Percentiles rank a stretch among this genome's conserved stretches.
Conservation (phyloP, 352 stramenopile species). For the Phytophthora constricta region DNA sequence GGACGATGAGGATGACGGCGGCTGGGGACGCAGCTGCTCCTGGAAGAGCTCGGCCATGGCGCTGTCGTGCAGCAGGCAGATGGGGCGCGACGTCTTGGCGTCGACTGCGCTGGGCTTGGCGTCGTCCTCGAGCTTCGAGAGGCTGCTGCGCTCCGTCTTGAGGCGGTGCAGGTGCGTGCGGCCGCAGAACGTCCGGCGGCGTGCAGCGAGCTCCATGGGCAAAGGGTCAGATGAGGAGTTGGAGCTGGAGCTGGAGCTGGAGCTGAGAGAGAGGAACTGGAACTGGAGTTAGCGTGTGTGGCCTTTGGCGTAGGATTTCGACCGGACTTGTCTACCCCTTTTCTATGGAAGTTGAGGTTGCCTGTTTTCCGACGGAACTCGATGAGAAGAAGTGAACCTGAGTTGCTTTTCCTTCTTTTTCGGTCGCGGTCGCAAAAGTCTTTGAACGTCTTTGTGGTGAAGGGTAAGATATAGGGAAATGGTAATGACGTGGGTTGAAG, state of each 20-base stretch:
- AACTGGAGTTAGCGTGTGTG: slow-evolving; percentile 5
- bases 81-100: slow-evolving; percentile 10
- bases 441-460: no score
- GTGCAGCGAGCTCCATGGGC: slow-evolving; percentile 34
- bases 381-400: background rate
- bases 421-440: slow-evolving; percentile 8
- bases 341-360: background rate
- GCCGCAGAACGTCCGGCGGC: slow-evolving; percentile 37
- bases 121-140: slow-evolving; percentile 35
- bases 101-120: slow-evolving; percentile 5
- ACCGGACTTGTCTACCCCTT: no score
- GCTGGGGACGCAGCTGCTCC: slow-evolving; percentile 42
- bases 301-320: no score
- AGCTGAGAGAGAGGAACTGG: slow-evolving; percentile 6
- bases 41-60: slow-evolving; percentile 50
- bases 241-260: slow-evolving; percentile 12
- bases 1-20: slow-evolving; percentile 9
- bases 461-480: no score
- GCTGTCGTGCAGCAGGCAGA: slow-evolving; percentile 49
- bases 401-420: slow-evolving; percentile 13
- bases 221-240: background rate
- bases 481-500: slow-evolving; percentile 21
- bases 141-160: slow-evolving; percentile 37
- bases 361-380: background rate
- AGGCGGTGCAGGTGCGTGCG: slow-evolving; percentile 34